phyloP scores from a whole-genome alignment of 495 filamentous ascomycete species.

The Penicillium manginii region DNA sequence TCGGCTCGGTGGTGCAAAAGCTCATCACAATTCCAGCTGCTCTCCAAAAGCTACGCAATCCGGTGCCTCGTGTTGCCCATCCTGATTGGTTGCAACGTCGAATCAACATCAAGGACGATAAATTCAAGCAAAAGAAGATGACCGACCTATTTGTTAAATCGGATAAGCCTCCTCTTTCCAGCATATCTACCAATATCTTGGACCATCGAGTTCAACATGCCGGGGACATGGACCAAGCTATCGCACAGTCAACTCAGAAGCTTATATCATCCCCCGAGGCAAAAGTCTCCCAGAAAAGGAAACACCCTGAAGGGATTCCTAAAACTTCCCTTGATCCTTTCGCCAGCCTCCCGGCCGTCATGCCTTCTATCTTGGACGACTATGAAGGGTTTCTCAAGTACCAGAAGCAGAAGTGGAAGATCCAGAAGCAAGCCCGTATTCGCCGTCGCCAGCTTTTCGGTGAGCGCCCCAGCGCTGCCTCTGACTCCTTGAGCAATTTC shows the following conservation, averaged over 20 bases:
- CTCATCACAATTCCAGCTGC: conserved; percentile 98
- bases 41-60: conserved; percentile 91
- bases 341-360: conserved; percentile 77
- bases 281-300: conserved; percentile 78
- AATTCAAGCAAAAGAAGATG: conserved; percentile 97
- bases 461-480: conserved; percentile 69
- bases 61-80: conserved; percentile 89
- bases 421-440: conserved; percentile 89
- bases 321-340: conserved; percentile 75
- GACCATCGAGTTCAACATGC: conserved; percentile 56
- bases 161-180: conserved; percentile 72
- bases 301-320: conserved; percentile 68
- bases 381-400: conserved; percentile 90
- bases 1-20: conserved; percentile 97
- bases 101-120: conserved; percentile 94
- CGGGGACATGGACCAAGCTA: conserved; percentile 87
- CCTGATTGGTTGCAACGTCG: conserved; percentile 94
- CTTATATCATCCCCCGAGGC: conserved; percentile 67
- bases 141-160: conserved; percentile 87
- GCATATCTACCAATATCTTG: conserved; percentile 70
- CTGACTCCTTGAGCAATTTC: conserved; percentile 77
- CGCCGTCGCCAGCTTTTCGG: conserved; percentile 92
- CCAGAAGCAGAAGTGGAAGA: conserved; percentile 98
- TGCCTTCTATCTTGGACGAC: conserved; percentile 86
- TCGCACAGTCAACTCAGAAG: conserved; percentile 67